Evolutionary conservation across 768 basidiomycete species (phyloP).

Genomic region (Pholiota molesta): DNA sequence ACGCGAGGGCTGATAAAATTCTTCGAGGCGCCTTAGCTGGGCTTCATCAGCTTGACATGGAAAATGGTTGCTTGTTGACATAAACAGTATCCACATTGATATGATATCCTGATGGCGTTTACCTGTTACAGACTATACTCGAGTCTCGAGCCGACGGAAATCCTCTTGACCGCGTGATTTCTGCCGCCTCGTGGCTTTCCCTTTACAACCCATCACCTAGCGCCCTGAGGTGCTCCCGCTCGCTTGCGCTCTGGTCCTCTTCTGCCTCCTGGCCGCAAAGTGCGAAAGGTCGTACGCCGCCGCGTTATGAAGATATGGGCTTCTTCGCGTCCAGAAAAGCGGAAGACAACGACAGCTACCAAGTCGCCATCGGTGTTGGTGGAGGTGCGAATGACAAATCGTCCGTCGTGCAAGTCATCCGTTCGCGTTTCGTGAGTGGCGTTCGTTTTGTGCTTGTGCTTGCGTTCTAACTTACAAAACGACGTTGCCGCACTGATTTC

Average conservation of each 20-base stretch:
- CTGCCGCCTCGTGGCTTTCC: constrained; percentile 2
- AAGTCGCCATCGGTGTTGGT: constrained; percentile 28
- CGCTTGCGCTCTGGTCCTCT: background rate
- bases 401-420: constrained; percentile 59
- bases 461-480: background rate
- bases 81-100: background rate
- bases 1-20: no score
- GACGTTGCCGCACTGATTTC: constrained; percentile 13
- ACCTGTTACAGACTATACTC: background rate
- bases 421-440: constrained; percentile 60
- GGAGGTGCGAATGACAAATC: constrained; percentile 33
- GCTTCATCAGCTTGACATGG: no score
- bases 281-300: background rate
- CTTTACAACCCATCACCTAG: constrained; percentile 6
- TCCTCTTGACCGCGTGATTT: background rate
- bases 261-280: background rate
- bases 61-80: background rate
- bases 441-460: constrained; percentile 1
- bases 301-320: constrained; percentile 52
- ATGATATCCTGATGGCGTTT: constrained; percentile 3
- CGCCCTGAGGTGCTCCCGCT: constrained; percentile 5
- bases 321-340: constrained; percentile 55
- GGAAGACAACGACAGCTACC: constrained; percentile 41
- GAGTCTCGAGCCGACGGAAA: background rate
- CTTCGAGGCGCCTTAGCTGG: no score